Base-by-base conservation (phyloP, 2,329 filamentous ascomycete genomes). In the Ascochyta clinopodiicola region DNA sequence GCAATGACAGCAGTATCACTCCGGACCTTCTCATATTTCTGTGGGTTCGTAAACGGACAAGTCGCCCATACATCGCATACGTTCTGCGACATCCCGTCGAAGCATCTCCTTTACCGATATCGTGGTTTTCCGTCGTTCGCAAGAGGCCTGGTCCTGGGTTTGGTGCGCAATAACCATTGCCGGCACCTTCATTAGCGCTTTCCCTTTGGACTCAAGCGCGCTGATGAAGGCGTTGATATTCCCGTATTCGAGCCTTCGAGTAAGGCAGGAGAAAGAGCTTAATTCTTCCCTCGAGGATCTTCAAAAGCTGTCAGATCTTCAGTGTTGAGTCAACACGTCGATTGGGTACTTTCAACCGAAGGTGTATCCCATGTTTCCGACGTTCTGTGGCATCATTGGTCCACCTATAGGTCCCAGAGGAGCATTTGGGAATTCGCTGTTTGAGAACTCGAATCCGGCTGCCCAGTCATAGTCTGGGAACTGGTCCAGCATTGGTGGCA, bases 381-480 rank as follows among this genome's bases (percentile, higher is more conserved):
- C 50, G 25, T 59, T 60, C 43, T 51, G 51, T 24, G 61, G 60
- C 52, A 70, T 62, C 47, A 66, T 61, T 13, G 64, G 59, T 32
- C 59, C 61, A 35, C 47, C 57, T 34, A 66, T 61, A 9, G 64
- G 46, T 4, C 58, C 62, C 31, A 61, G 45, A 42, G 66, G 62
- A 31, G 63, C 60, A 27, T 61, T 68, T 15, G 66, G 64, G 39
- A 68, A 68, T 8, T 70, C 68, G 25, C 61, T 62, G 32, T 67
- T 73, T 1, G 70, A 68, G 21, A 73, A 72, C 22, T 74, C 67
- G 37, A 74, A 74, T 17, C 71, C 69, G 9, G 72, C 68, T 4
- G 71, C 72, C 72, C 72, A 75, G 44, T 75, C 72, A 39, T 74
- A 75, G 52, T 75, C 72, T 9, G 69, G 71, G n/a, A 74, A 75